A percentile compares a stretch with the other conserved stretches of the same genome.
phyloP scores from a whole-genome alignment of 305 asterid species.

The Andrographis paniculata region DNA sequence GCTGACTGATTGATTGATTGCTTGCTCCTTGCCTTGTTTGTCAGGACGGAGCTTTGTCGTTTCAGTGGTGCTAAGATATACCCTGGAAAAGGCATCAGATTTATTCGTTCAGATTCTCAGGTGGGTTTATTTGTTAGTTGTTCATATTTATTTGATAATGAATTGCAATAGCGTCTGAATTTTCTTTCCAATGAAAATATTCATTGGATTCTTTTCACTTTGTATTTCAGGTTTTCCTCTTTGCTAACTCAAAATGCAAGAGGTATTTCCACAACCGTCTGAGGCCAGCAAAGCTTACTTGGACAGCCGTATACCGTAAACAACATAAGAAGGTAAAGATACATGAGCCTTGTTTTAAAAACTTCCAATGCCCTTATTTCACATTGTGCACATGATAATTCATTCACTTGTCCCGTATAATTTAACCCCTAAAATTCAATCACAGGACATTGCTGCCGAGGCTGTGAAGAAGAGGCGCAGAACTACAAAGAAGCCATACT shows the following conservation, averaged over 20 bases:
- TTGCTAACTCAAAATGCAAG: conserved; percentile 59
- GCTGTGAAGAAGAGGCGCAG: conserved; percentile 91
- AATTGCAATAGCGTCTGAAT: too few relatives aligned
- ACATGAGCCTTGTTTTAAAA: background rate
- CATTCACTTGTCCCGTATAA: background rate
- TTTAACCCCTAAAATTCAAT: background rate
- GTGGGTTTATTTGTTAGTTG: conserved; percentile 12
- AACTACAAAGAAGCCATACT: conserved; percentile 69
- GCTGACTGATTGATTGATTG: background rate
- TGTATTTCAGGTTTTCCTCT: conserved; percentile 39
- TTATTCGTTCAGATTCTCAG: conserved; percentile 50
- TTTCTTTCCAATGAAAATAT: too few relatives aligned
- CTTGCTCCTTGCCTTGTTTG: conserved; percentile 9
- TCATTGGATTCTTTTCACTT: background rate
- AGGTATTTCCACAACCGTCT: conserved; percentile 48
- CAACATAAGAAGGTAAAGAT: conserved; percentile 47
- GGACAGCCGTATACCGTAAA: conserved; percentile 62
- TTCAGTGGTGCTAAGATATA: conserved; percentile 53
- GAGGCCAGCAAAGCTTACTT: conserved; percentile 50
- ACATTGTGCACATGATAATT: too few relatives aligned
- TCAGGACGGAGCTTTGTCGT: conserved; percentile 59
- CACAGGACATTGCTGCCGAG: conserved; percentile 71
- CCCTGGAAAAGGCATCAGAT: conserved; percentile 45
- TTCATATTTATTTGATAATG: background rate
- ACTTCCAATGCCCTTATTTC: background rate